Conservation (phyloP, 805 yeast species). For the Candida coquimbonensis region DNA sequence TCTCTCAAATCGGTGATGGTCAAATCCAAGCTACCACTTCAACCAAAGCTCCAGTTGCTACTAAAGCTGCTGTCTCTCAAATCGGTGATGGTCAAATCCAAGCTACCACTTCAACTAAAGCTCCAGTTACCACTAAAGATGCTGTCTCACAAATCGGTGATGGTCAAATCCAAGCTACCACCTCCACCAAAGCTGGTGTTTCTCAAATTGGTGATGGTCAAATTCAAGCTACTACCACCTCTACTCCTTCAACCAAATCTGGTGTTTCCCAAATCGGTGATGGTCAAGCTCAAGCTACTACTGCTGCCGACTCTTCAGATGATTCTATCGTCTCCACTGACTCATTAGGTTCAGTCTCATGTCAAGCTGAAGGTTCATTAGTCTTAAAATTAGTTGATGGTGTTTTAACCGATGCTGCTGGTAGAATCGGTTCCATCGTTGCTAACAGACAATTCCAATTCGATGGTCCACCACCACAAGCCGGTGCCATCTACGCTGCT, state of each 20-base stretch:
- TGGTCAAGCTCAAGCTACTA: slow-evolving; percentile 5
- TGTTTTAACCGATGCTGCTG: slow-evolving; percentile 10
- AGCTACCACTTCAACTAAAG: slow-evolving; percentile 22
- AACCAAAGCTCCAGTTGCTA: slow-evolving; percentile 22
- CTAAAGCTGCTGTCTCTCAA: slow-evolving; percentile 19
- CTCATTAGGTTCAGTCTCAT: neutral
- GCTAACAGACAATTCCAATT: slow-evolving; percentile 56
- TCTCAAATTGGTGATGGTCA: slow-evolving; percentile 4
- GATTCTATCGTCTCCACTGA: neutral
- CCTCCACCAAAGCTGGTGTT: slow-evolving; percentile 1
- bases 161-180: slow-evolving; percentile 4
- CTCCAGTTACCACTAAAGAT: slow-evolving; percentile 41
- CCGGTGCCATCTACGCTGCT: slow-evolving; percentile 63
- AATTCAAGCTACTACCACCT: slow-evolving; percentile 2
- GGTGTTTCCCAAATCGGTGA: slow-evolving; percentile 2
- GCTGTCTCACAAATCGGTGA: slow-evolving; percentile 3
- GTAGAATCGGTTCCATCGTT: slow-evolving; percentile 15
- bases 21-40: slow-evolving; percentile 25
- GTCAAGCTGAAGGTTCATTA: slow-evolving; percentile 4
- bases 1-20: slow-evolving; percentile 24
- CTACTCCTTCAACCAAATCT: neutral
- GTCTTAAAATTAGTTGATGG: slow-evolving; percentile 3
- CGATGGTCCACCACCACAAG: slow-evolving; percentile 84
- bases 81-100: slow-evolving; percentile 10
- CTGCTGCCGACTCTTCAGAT: neutral